phyloP scores from a whole-genome alignment of 306 rosid species.

The Pterocarpus santalinus region DNA sequence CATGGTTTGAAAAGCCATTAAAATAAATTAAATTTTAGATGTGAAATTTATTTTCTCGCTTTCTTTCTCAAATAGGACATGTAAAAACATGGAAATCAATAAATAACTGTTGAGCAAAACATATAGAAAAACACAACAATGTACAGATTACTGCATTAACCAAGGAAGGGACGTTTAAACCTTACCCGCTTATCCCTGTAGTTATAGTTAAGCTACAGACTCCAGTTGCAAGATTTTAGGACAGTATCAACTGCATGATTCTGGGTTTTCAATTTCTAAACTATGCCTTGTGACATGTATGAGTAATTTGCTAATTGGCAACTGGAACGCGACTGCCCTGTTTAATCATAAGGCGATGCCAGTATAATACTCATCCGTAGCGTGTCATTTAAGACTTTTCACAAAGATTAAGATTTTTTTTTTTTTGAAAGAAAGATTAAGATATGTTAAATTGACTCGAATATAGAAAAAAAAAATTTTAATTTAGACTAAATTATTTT shows the following conservation, averaged over 20 bases:
- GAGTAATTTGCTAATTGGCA: too few species aligned
- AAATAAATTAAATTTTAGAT: neutral
- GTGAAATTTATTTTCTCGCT: neutral
- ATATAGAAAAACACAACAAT: neutral
- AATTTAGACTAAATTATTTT: too few species aligned
- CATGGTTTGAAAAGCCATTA: neutral
- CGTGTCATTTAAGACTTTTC: too few species aligned
- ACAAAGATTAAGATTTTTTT: too few species aligned
- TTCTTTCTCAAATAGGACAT: neutral
- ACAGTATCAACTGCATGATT: neutral
- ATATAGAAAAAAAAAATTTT: too few species aligned
- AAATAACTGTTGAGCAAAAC: neutral
- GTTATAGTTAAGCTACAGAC: neutral
- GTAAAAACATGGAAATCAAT: neutral
- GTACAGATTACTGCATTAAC: constrained; percentile 16
- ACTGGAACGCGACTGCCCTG: neutral
- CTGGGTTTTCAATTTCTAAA: neutral
- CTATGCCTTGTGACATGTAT: too few species aligned
- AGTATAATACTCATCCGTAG: neutral
- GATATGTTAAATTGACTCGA: too few species aligned
- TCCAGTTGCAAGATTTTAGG: neutral
- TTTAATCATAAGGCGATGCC: neutral
- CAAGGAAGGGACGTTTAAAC: neutral
- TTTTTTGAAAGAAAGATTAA: too few species aligned
- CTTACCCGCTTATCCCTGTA: neutral